These are phyloP conservation scores for Mucor velutinosus DNA, from an alignment of 371 early-diverging fungal species.

Conservation along the genomic window DNA sequence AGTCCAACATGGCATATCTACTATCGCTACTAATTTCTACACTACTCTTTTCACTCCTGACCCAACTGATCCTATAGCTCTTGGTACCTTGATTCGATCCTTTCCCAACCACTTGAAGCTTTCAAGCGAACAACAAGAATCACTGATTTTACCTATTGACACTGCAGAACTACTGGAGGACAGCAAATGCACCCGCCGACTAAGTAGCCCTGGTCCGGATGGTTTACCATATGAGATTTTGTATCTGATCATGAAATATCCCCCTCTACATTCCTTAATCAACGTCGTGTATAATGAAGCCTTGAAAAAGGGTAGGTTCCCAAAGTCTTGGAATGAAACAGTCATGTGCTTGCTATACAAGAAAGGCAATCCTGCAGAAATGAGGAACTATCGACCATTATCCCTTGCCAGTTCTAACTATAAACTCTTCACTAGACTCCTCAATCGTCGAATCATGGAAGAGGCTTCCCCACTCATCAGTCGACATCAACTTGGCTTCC, in stretches of 20 bases:
- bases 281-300: too few relatives aligned
- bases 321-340: background rate
- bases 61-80: background rate
- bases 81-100: background rate
- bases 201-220: constrained; percentile 5
- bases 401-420: too few relatives aligned
- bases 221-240: constrained; percentile 3
- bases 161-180: background rate
- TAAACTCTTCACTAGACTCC: background rate
- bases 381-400: too few relatives aligned
- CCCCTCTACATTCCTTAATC: too few relatives aligned
- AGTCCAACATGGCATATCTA: background rate
- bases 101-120: background rate
- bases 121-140: too few relatives aligned
- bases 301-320: too few relatives aligned
- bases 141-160: background rate
- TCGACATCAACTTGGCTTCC: constrained; percentile 12
- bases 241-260: too few relatives aligned
- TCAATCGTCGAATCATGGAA: background rate
- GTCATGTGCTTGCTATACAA: too few relatives aligned
- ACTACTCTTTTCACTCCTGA: background rate
- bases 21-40: background rate
- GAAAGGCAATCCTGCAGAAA: too few relatives aligned
- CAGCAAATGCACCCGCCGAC: background rate
- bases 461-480: background rate